A percentile compares a stretch with the other conserved stretches of the same genome.
Evolutionary conservation across 2,329 filamentous ascomycete genomes (phyloP).

Genomic region (Dactylellina drechsleri): DNA sequence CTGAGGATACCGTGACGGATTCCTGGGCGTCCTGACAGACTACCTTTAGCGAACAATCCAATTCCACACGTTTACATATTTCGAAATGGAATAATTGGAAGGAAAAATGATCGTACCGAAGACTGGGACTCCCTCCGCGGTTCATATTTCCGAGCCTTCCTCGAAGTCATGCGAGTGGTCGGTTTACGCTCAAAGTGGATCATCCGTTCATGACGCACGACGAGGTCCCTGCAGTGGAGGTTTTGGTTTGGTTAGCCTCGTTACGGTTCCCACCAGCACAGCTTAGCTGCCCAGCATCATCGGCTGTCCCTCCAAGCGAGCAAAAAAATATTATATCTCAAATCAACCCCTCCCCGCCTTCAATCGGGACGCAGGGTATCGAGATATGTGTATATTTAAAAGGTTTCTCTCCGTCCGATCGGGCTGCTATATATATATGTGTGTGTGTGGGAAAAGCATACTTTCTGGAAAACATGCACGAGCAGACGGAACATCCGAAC

Average conservation of each 20-base stretch:
- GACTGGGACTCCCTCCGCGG: slow-evolving; percentile 50
- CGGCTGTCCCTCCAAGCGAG: too few relatives aligned
- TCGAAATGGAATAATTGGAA: neutral
- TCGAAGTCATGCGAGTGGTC: slow-evolving; percentile 50
- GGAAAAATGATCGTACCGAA: slow-evolving; percentile 28
- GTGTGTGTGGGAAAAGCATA: slow-evolving; percentile 9
- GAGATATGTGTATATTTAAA: too few relatives aligned
- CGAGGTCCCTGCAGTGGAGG: slow-evolving; percentile 35
- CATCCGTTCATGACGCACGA: slow-evolving; percentile 54
- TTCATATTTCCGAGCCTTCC: slow-evolving; percentile 54
- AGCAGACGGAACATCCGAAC: slow-evolving; percentile 53
- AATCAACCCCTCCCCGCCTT: slow-evolving; percentile 8
- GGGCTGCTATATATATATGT: neutral
- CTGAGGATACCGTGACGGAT: slow-evolving; percentile 31
- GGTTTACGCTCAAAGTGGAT: slow-evolving; percentile 54
- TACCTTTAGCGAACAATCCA: slow-evolving; percentile 15
- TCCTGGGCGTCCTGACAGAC: slow-evolving; percentile 39
- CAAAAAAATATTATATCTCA: too few relatives aligned
- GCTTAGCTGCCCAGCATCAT: neutral
- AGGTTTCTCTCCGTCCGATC: too few relatives aligned
- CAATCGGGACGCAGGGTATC: slow-evolving; percentile 8
- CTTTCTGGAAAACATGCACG: slow-evolving; percentile 55
- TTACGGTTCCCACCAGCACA: neutral
- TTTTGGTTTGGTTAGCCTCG: slow-evolving; percentile 9
- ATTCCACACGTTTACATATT: neutral